Conservation (phyloP, 306 rosid genomes). For the Biancaea sappan region DNA sequence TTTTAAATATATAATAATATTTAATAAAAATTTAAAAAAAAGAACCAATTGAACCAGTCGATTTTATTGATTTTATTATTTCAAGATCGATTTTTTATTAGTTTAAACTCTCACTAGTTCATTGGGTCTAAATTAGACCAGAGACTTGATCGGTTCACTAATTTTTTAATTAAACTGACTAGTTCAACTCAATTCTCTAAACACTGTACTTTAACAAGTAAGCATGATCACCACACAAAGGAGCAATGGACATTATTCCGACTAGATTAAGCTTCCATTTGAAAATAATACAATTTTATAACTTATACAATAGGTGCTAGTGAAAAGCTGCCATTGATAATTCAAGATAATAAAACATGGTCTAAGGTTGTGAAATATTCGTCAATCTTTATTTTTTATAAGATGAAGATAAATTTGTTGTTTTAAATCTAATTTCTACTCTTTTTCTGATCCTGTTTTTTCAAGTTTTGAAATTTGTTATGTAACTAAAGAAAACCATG, state of each 20-base stretch:
- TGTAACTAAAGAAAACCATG: neutral
- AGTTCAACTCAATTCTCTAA: too few relatives aligned
- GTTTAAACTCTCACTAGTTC: too few relatives aligned
- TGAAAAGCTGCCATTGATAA: neutral
- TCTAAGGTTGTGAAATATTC: too few relatives aligned
- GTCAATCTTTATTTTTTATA: neutral
- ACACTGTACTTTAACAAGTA: neutral
- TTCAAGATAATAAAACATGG: too few relatives aligned
- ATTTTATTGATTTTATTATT: too few relatives aligned
- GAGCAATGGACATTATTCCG: neutral
- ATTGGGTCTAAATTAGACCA: too few relatives aligned
- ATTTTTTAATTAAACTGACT: too few relatives aligned
- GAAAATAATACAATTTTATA: neutral
- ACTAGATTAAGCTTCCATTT: neutral
- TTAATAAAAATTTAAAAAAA: too few relatives aligned
- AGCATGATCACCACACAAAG: neutral
- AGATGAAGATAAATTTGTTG: neutral
- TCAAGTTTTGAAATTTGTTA: neutral
- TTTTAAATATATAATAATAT: too few relatives aligned
- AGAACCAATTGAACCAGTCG: too few relatives aligned
- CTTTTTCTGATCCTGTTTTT: neutral
- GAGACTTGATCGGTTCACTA: too few relatives aligned
- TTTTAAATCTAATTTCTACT: neutral
- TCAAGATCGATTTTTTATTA: too few relatives aligned
- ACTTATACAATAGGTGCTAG: neutral